Percentiles rank a stretch among this genome's conserved stretches.
phyloP scores from a whole-genome alignment of 345 rosid species.

The Eucalyptus virginea region DNA sequence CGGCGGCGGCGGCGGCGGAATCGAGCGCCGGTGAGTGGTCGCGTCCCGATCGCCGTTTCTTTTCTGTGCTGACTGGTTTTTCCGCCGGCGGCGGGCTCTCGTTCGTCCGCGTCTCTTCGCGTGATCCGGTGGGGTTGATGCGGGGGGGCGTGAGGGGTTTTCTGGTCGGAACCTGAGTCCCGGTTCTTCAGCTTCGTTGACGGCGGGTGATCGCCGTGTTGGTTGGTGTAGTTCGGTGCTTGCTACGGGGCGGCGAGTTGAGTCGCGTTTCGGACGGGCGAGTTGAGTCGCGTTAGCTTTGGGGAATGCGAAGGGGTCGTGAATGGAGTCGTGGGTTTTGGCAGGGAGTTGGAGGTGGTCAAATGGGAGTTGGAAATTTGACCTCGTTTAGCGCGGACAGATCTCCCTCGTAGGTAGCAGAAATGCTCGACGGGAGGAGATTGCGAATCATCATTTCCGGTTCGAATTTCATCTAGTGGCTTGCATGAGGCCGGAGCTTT shows the following conservation, averaged over 20 bases:
- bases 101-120: not conserved
- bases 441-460: not conserved
- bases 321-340: not conserved
- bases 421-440: not conserved
- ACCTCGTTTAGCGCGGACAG: not conserved
- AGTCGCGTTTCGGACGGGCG: not conserved
- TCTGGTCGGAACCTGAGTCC: not conserved
- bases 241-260: not conserved
- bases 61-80: not conserved
- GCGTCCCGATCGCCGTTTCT: not conserved
- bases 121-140: not conserved
- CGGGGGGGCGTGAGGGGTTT: not conserved
- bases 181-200: not conserved
- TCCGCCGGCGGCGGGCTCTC: not conserved
- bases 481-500: not conserved
- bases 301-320: not conserved
- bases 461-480: not conserved
- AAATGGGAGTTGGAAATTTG: not conserved
- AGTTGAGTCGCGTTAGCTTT: fast-evolving
- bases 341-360: not conserved
- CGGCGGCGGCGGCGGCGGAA: not conserved
- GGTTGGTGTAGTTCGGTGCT: not conserved
- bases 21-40: not conserved
- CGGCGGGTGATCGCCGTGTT: not conserved
- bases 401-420: not conserved